Evolutionary conservation across 1,139 yeast species (phyloP), one percentile per base, ranked within the genome.

Genomic region (Kurtzmaniella quercitrusa): DNA sequence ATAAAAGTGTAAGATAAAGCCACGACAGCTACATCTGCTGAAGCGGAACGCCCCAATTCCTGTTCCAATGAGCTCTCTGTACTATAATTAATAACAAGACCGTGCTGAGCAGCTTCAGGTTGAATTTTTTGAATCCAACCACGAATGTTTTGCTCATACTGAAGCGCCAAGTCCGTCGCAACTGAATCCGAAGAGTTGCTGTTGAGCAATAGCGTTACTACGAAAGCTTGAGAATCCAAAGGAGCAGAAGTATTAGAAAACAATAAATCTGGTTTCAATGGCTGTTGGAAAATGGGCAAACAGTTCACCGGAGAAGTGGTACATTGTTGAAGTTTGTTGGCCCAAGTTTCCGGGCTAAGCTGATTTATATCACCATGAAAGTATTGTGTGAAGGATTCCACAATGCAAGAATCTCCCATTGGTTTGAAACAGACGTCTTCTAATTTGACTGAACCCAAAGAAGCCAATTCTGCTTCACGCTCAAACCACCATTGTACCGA

Each of bases 331-430:
- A 91, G 57, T 45, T 75, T 68, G 1, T 57, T 53, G 35, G 65
- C 56, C 95, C 96, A 91, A 7, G 62, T 60, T 0, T 53, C 43
- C 42, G 73, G 71, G 15, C 74, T 74, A 4, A 93, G 74, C 23
- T 66, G 61, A 12, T 56, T 56, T 5, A 84, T 63, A 41, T 78
- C 76, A 1, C 94, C 95, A 30, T 75, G 74, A 60, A 88, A 89
- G 57, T 91, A 93, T 57, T 91, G 97, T 0, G 96, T 84, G 46
- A 88, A 82, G 2, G 96, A 88, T 58, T 91, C 95, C n/a, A 93
- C 70, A 1, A 84, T 91, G 66, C 98, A 93, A 0, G 84, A 72
- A 11, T 82, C 94, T 3, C 78, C 88, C 39, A 68, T 48, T 0
- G 98, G 97, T 51, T 84, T 85, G 60, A 88, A 82, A 56, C 98